Evolutionary conservation across 108 stramenopile genomes (phyloP).

Genomic region (Skeletonema costatum): DNA sequence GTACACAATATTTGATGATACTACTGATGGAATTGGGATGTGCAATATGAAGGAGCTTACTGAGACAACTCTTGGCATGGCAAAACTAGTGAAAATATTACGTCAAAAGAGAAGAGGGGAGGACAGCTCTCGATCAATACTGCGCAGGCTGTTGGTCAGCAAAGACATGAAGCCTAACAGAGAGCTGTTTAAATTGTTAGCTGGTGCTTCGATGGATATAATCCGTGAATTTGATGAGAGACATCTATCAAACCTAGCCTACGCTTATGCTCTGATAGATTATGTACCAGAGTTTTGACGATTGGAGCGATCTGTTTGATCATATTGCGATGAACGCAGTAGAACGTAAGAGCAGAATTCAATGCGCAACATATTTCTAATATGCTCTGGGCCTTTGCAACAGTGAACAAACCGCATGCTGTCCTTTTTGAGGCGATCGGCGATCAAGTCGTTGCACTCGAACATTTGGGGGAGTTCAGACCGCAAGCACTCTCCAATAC

Average conservation of each 20-base stretch:
- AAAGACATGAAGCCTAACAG: not conserved
- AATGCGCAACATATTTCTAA: too few relatives aligned
- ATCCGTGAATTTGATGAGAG: not conserved
- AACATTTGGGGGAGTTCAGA: not conserved
- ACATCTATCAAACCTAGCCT: slow-evolving; percentile 4
- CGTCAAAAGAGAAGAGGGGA: too few relatives aligned
- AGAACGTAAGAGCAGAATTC: too few relatives aligned
- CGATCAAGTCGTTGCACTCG: not conserved
- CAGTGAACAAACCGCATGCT: not conserved
- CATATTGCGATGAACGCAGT: too few relatives aligned
- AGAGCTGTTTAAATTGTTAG: not conserved
- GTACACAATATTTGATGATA: too few relatives aligned
- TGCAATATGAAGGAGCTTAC: too few relatives aligned
- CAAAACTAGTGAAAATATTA: too few relatives aligned
- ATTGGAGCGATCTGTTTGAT: slow-evolving; percentile 7
- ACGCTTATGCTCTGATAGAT: slow-evolving; percentile 1
- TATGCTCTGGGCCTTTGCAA: slow-evolving; percentile 12
- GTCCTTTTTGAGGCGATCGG: not conserved
- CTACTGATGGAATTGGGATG: too few relatives aligned
- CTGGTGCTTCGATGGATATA: not conserved
- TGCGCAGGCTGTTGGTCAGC: not conserved
- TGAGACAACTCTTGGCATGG: too few relatives aligned
- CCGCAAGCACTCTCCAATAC: slow-evolving; percentile 3
- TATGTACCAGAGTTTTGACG: not conserved
- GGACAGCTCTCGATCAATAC: too few relatives aligned